These are phyloP conservation scores for Podosphaera xanthii DNA, from an alignment of 2,329 filamentous ascomycete species.

Conservation along the genomic window DNA sequence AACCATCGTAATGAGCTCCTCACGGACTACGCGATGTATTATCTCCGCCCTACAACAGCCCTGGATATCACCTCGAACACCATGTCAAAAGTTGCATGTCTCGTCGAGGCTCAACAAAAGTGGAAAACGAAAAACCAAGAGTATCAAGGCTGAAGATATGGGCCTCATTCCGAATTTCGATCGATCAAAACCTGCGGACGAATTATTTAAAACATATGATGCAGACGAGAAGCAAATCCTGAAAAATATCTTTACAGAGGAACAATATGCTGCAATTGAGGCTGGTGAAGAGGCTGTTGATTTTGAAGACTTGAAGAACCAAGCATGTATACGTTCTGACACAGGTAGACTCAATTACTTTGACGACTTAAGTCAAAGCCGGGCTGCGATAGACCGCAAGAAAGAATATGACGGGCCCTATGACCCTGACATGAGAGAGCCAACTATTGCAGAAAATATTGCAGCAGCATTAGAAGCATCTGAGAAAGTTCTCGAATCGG, in stretches of 20 bases:
- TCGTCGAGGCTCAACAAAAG: not conserved
- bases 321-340: conserved; percentile 50
- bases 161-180: not conserved
- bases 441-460: conserved; percentile 7
- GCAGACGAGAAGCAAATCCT: conserved; percentile 40
- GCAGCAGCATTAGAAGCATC: conserved; percentile 5
- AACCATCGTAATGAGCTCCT: not conserved
- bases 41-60: not conserved
- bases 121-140: not conserved
- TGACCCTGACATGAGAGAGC: conserved; percentile 19
- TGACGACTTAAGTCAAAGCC: conserved; percentile 59
- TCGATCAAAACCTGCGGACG: not conserved
- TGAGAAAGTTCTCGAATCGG: conserved; percentile 3
- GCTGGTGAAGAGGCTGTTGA: conserved; percentile 60
- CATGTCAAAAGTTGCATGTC: not conserved
- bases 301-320: conserved; percentile 47
- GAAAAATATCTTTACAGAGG: conserved; percentile 46
- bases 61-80: not conserved
- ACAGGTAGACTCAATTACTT: conserved; percentile 51
- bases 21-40: not conserved
- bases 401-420: conserved; percentile 19
- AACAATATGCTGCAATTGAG: conserved; percentile 62
- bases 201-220: conserved; percentile 27
- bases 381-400: conserved; percentile 56
- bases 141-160: conserved; percentile 1